These are phyloP conservation scores for Heterobasidion irregulare DNA, from an alignment of 1,284 basidiomycete species.

Conservation along the genomic window DNA sequence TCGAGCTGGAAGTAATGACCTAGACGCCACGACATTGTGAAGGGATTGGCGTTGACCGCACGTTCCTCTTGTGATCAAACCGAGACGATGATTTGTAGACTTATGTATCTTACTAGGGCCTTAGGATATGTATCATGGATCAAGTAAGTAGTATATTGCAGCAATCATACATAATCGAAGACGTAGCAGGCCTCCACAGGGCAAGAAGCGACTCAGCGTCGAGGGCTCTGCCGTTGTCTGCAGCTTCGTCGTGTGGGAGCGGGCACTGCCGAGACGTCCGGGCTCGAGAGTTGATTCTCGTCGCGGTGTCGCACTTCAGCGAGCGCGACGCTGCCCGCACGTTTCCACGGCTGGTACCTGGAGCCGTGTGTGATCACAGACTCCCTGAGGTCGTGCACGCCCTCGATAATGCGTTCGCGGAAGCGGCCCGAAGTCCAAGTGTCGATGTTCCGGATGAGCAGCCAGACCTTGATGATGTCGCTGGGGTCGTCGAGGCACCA, in stretches of 20 bases:
- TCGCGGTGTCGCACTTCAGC: neutral
- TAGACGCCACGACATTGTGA: neutral
- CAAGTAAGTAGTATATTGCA: neutral
- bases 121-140: neutral
- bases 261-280: neutral
- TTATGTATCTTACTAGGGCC: neutral
- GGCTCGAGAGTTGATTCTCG: neutral
- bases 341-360: constrained; percentile 39
- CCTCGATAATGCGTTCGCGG: constrained; percentile 27
- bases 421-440: constrained; percentile 39
- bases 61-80: no score
- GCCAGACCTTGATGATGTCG: constrained; percentile 41
- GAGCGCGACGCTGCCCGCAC: constrained; percentile 15
- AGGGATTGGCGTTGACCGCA: neutral
- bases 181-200: no score
- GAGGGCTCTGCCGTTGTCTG: no score
- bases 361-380: constrained; percentile 23
- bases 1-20: constrained; percentile 62
- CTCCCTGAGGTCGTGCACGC: constrained; percentile 28
- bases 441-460: constrained; percentile 48
- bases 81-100: no score
- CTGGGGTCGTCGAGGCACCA: constrained; percentile 38
- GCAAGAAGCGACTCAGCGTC: no score
- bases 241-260: neutral
- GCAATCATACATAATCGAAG: neutral